Base-by-base conservation (phyloP, 2,329 filamentous ascomycete genomes). In the Paraphoma chrysanthemicola region DNA sequence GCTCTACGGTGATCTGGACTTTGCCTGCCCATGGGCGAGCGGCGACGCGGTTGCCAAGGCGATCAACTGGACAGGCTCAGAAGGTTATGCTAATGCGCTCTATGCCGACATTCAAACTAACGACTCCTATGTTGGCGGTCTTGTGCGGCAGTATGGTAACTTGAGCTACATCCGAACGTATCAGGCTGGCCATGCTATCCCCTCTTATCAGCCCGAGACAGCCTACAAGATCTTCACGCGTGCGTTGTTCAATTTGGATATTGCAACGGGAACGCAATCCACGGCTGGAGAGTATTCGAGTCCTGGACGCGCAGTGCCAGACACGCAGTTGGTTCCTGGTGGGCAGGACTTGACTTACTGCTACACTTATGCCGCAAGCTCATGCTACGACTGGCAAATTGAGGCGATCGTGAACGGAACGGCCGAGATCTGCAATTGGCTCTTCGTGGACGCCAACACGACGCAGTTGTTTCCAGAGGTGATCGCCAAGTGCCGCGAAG, bases 191-290 rank as follows among this genome's bases (percentile, higher is more conserved):
- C 78, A 80, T 50, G 69, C 75, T 38, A 76, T 79, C 2, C 75
- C 76, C 0, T 75, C 68, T 45, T 79, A 77, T 57, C 78, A 80
- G 60, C 76, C 75, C 29, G 63, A 85, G 62, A 82, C 82, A 0
- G 78, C 78, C 0, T 84, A 82, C 56, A 78, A 78, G 4, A 76
- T 85, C 54, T 85, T 85, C 66, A 77, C 79, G 4, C 77, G 83
- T 14, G 77, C 78, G 8, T 71, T 83, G 58, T 55, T 64, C 6
- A 76, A 79, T 16, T 63, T 72, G 29, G 81, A 84, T 52, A 73
- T 86, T 53, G 79, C 79, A 17, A 81, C 80, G 6, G 82, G 83
- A 10, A 62, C 53, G 1, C 47, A 59, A 29, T 59, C 59, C 1
- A 60, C 59, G 10, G 3, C 56, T 7, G 59, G 51, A 3, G 48